Evolutionary conservation across 257 asterid genomes (phyloP), one percentile per base, ranked within the genome.

Genomic region (Ophiorrhiza pumila): DNA sequence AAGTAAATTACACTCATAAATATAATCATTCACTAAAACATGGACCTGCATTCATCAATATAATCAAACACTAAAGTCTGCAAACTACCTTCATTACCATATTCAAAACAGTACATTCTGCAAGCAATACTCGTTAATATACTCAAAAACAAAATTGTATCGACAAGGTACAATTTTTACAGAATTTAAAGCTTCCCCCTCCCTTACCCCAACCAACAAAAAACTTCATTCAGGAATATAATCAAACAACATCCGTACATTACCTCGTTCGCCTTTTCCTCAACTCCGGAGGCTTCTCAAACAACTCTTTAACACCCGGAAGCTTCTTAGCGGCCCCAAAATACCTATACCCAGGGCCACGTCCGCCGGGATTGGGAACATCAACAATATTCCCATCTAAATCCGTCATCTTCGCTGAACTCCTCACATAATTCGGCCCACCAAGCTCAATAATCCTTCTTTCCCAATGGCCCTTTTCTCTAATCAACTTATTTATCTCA

Each of bases 281-380:
- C 85, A 94, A 65, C 84, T 94, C 99, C 0, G 98, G 98, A 22
- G 98, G 99, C 86, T 94, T 94, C 80, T 90, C 95, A 57, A 94
- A 94, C 89, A 94, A 69, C 85, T 94, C 99, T 78, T 73, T 87
- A 46, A 94, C 99, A 58, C 99, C 99, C 42, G 99, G 99, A 83
- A 94, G 75, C 89, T 91, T 91, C 91, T 91, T 93, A 7, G 97
- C 98, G 10, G 98, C 98, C 14, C 97, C 97, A 79, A 94, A 94
- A 72, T 94, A 94, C 83, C 99, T 81, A 75, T 94, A 94, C 18
- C 99, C 99, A 4, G 97, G 95, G 6, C 98, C 99, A 60, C 99
- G 87, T 0, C 99, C 99, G 10, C 97, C 94, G 1, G 99, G 97
- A 22, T 94, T 94, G 2, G 99, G 98, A 59, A 94, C 96, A 80